Percentiles rank a stretch among this genome's conserved stretches.
phyloP scores from a whole-genome alignment of 331 rosid species.

The Saraca asoca region DNA sequence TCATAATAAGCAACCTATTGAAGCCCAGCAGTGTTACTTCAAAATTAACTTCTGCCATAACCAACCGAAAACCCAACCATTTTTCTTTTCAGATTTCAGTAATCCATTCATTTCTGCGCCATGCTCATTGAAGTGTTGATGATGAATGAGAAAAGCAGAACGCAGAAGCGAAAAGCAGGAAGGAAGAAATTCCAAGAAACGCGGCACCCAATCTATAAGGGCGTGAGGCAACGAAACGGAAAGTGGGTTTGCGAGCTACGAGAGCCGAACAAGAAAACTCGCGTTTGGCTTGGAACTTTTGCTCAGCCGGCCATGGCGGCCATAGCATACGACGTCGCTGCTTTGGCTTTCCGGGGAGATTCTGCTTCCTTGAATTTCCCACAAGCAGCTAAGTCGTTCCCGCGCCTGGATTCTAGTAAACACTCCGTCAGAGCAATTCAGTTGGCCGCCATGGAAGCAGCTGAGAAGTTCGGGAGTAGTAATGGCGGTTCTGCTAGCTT shows the following conservation, averaged over 20 bases:
- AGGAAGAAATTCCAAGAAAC: constrained; percentile 78
- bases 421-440: constrained; percentile 38
- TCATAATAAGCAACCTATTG: no score
- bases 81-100: no score
- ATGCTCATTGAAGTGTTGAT: not conserved
- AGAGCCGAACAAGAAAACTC: constrained; percentile 46
- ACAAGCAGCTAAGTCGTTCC: constrained; percentile 3
- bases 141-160: not conserved
- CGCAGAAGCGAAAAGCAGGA: constrained; percentile 55
- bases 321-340: constrained; percentile 66
- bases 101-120: not conserved
- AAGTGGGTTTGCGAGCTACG: constrained; percentile 81
- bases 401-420: constrained; percentile 24
- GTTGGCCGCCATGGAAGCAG: constrained; percentile 35
- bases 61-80: no score
- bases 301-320: constrained; percentile 68
- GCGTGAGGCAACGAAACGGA: constrained; percentile 59
- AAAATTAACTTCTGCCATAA: no score
- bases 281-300: constrained; percentile 73
- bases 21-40: no score
- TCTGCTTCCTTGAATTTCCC: constrained; percentile 58
- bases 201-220: constrained; percentile 67
- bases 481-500: no score
- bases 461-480: constrained; percentile 9
- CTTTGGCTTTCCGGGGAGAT: constrained; percentile 54